phyloP scores from a whole-genome alignment of 2,329 filamentous ascomycete species.

The Paecilomyces sp. region DNA sequence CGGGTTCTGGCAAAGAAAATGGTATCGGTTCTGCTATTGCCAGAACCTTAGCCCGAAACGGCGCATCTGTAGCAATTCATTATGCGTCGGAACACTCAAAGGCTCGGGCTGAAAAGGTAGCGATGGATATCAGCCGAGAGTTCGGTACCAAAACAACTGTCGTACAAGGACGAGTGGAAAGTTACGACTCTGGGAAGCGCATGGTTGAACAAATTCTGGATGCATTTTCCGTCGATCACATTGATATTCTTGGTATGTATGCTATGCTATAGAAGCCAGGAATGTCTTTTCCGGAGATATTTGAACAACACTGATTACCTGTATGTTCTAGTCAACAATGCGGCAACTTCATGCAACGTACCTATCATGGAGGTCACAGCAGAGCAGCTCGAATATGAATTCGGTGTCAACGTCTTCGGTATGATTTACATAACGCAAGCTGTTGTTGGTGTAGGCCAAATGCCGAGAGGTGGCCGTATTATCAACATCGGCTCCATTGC shows the following conservation, averaged over 20 bases:
- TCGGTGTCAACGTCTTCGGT: constrained; percentile 10
- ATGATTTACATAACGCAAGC: constrained; percentile 12
- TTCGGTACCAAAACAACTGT: constrained; percentile 10
- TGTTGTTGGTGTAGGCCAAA: constrained; percentile 10
- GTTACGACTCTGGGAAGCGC: constrained; percentile 7
- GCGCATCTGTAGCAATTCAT: constrained; percentile 18
- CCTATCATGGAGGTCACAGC: constrained; percentile 4
- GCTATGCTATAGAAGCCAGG: not conserved
- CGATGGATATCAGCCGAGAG: constrained; percentile 6
- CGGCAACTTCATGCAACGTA: constrained; percentile 6
- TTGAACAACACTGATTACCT: not conserved
- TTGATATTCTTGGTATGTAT: constrained; percentile 17
- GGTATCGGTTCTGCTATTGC: constrained; percentile 31
- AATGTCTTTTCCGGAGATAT: not conserved
- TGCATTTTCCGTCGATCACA: constrained; percentile 7
- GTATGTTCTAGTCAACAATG: constrained; percentile 15
- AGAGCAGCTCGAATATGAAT: constrained; percentile 8
- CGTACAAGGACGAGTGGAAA: constrained; percentile 13
- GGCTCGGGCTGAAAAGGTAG: constrained; percentile 10
- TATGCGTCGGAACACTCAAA: constrained; percentile 16
- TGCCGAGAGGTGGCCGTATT: constrained; percentile 28
- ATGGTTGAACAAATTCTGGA: constrained; percentile 8
- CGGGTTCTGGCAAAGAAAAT: constrained; percentile 27
- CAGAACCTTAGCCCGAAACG: constrained; percentile 18
- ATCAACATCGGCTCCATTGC: constrained; percentile 26